Conservation (phyloP, 768 basidiomycete species). For the Coprinopsis strossmayeri region DNA sequence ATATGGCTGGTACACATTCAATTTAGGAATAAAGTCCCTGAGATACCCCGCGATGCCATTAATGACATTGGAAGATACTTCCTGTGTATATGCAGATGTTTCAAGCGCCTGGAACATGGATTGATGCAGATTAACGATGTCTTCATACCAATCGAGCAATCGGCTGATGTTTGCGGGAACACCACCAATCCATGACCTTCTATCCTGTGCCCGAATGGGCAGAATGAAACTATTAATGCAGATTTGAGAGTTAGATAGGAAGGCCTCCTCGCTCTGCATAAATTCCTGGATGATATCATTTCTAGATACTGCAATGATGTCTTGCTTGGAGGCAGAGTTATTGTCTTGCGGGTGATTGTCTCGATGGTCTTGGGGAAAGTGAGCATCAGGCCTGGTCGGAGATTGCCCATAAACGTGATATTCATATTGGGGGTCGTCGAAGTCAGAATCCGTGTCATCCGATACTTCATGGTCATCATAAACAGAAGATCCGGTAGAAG, state of each 20-base stretch:
- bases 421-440: neutral
- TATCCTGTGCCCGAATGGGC: conserved; percentile 69
- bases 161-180: conserved; percentile 65
- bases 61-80: conserved; percentile 33
- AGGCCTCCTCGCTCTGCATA: conserved; percentile 57
- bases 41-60: conserved; percentile 53
- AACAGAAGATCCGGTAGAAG: neutral
- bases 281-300: conserved; percentile 51
- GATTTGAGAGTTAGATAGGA: conserved; percentile 58
- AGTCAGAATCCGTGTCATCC: neutral
- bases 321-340: too few species aligned
- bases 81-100: conserved; percentile 27
- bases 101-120: conserved; percentile 26
- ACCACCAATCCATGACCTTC: conserved; percentile 72
- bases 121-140: conserved; percentile 73
- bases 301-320: conserved; percentile 4
- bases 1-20: conserved; percentile 88
- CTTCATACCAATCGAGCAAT: conserved; percentile 85
- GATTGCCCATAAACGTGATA: neutral
- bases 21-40: conserved; percentile 50
- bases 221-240: conserved; percentile 70
- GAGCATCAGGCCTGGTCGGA: too few species aligned
- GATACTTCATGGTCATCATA: neutral
- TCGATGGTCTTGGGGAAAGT: too few species aligned
- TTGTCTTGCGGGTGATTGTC: too few species aligned